Evolutionary conservation across 805 yeast genomes (phyloP).

Genomic region (Middelhovenomyces tepae): DNA sequence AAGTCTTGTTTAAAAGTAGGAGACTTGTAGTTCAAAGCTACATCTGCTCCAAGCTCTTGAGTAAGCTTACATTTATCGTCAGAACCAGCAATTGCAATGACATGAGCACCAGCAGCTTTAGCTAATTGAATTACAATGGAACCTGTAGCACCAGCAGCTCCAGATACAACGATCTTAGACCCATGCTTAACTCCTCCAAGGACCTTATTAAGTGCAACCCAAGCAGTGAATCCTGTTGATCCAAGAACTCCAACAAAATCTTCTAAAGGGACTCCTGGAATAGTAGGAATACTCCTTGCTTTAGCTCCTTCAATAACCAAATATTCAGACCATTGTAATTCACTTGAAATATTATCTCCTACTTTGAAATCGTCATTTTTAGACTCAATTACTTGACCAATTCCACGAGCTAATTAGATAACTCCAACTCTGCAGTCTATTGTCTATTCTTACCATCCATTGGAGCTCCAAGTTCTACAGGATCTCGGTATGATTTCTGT

Average conservation of each 20-base stretch:
- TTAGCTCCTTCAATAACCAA: constrained; percentile 2
- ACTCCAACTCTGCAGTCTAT: too few relatives aligned
- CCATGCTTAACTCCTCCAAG: constrained; percentile 25
- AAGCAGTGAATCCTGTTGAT: constrained; percentile 40
- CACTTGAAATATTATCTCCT: constrained; percentile 6
- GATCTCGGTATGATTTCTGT: constrained; percentile 4
- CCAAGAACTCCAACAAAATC: constrained; percentile 9
- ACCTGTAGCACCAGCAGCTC: constrained; percentile 28
- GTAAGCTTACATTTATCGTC: constrained; percentile 36
- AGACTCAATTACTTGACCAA: constrained; percentile 9
- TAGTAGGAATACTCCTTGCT: constrained; percentile 6
- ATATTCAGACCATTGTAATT: constrained; percentile 6
- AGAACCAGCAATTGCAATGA: constrained; percentile 37
- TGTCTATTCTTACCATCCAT: too few relatives aligned
- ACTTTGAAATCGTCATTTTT: constrained; percentile 5
- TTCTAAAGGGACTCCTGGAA: constrained; percentile 7
- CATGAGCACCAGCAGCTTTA: constrained; percentile 19
- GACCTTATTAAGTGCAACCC: constrained; percentile 33
- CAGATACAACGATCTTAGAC: constrained; percentile 33
- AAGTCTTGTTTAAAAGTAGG: constrained; percentile 14
- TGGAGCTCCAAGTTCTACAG: constrained; percentile 6
- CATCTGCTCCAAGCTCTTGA: constrained; percentile 38
- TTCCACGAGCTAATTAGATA: constrained; percentile 11
- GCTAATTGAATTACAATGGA: not conserved
- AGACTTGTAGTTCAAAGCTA: constrained; percentile 29